Percentiles rank a stretch among this genome's conserved stretches.
These are phyloP conservation scores for Backusella macrospora DNA, from an alignment of 192 early-diverging fungal genomes.

Conservation along the genomic window DNA sequence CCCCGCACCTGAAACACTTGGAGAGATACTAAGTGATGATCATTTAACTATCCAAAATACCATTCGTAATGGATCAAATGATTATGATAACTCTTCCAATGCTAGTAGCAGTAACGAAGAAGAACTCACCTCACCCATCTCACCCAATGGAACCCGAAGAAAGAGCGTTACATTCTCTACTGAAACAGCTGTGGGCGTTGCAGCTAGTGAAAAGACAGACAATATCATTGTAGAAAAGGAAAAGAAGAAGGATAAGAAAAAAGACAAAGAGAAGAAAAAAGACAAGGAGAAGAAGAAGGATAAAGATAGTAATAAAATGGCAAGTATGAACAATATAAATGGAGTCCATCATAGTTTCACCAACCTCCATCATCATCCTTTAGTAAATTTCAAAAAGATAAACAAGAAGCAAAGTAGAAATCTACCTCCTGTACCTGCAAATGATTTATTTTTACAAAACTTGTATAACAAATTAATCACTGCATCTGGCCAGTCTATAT, in stretches of 20 bases:
- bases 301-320: conserved; percentile 3
- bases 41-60: conserved; percentile 15
- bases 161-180: conserved; percentile 12
- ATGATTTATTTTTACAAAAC: conserved; percentile 16
- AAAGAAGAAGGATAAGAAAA: conserved; percentile 18
- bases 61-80: conserved; percentile 15
- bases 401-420: conserved; percentile 18
- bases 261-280: neutral
- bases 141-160: neutral
- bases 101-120: neutral
- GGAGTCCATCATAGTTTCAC: conserved; percentile 12
- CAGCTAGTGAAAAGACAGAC: neutral
- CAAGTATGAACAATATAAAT: conserved; percentile 19
- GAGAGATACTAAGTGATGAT: conserved; percentile 7
- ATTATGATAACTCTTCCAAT: neutral
- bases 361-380: conserved; percentile 1
- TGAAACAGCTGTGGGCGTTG: conserved; percentile 10
- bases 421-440: conserved; percentile 6
- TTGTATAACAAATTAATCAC: conserved; percentile 10
- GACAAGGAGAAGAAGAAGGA: conserved; percentile 1
- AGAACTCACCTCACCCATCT: neutral
- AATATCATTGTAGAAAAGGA: neutral
- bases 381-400: conserved; percentile 25
- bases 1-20: neutral
- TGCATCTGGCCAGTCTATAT: neutral